Evolutionary conservation across 106 monocot species (phyloP).

Genomic region (Allium fistulosum): DNA sequence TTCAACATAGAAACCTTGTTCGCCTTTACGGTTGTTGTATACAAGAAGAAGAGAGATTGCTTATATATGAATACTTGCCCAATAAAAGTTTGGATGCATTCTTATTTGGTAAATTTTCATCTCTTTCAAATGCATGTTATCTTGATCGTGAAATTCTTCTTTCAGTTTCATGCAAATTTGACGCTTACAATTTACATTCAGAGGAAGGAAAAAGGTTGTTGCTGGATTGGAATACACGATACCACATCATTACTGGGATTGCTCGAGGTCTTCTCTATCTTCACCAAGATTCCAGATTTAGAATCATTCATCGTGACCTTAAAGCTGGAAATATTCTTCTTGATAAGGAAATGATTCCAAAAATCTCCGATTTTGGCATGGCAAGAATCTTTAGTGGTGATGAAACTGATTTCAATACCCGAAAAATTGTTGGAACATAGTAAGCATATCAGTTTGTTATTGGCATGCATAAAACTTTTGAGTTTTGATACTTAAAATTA

Average conservation of each 20-base stretch:
- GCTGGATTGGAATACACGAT: conserved; percentile 7
- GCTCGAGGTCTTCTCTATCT: conserved; percentile 11
- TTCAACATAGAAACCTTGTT: conserved; percentile 38
- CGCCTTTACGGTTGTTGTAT: conserved; percentile 19
- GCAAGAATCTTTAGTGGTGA: conserved; percentile 9
- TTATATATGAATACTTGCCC: conserved; percentile 23
- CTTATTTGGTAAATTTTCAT: conserved; percentile 14
- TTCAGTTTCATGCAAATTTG: not conserved
- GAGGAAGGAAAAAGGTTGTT: not conserved
- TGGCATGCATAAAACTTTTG: not conserved
- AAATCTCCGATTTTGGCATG: conserved; percentile 19
- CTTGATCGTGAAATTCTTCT: not conserved
- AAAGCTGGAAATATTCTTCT: conserved; percentile 18
- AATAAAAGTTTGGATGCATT: conserved; percentile 16
- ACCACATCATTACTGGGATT: conserved; percentile 14
- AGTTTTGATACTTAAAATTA: not conserved
- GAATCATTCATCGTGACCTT: conserved; percentile 10
- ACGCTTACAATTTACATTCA: not conserved
- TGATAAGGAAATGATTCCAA: conserved; percentile 9
- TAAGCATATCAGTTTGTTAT: not conserved
- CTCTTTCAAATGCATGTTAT: not conserved
- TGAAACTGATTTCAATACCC: conserved; percentile 3
- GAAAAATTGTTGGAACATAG: conserved; percentile 6
- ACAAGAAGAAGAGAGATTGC: conserved; percentile 13
- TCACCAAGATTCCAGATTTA: conserved; percentile 13